Base-by-base conservation (phyloP, 2,329 filamentous ascomycete genomes). In the Drechslera avenae region DNA sequence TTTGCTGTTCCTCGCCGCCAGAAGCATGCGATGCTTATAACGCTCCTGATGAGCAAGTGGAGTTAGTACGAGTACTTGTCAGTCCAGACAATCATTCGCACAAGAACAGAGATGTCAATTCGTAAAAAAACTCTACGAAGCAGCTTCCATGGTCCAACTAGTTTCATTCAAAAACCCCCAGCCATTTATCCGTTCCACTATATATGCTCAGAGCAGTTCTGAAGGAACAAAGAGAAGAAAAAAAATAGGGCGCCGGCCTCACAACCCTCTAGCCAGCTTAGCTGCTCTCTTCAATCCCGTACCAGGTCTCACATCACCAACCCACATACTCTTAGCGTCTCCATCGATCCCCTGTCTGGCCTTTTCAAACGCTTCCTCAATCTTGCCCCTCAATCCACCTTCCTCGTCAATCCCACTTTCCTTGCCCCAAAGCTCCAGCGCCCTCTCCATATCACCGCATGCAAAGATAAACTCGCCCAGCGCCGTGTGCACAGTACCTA, bases 381-480 rank as follows among this genome's bases (percentile, higher is more conserved):
- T 62, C 41, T 54, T 61, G 17, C 46, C 46, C 13, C 50, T 46
- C 6, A 53, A 44, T 1, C 55, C 59, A 0, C 42, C 52, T 13
- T 49, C 48, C 33, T 43, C 44, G 10, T 45, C 36, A 4, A 42
- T 14, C 6, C 47, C 45, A 5, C 40, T 45, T 0, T 53, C 49
- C 30, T 39, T 47, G 1, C 52, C 54, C 55, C 56, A 58, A 36
- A 68, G 36, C 13, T 58, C 55, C 36, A 60, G 8, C 41, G 67
- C 67, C 5, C 70, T 53, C 46, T 73, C 70, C 46, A 71, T 54
- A 41, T 69, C 69, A 1, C 69, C 70, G 2, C 67, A 68, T 4
- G 66, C 70, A 35, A 72, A 73, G 23, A 73, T 34, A 32, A 55
- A 59, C 50, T 73, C 69, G 0, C 61, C 62, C 18, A 72, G n/a